Evolutionary conservation across 2,329 filamentous ascomycete species (phyloP), one percentile per base, ranked within the genome.

Genomic region (Apiospora malaysiana): DNA sequence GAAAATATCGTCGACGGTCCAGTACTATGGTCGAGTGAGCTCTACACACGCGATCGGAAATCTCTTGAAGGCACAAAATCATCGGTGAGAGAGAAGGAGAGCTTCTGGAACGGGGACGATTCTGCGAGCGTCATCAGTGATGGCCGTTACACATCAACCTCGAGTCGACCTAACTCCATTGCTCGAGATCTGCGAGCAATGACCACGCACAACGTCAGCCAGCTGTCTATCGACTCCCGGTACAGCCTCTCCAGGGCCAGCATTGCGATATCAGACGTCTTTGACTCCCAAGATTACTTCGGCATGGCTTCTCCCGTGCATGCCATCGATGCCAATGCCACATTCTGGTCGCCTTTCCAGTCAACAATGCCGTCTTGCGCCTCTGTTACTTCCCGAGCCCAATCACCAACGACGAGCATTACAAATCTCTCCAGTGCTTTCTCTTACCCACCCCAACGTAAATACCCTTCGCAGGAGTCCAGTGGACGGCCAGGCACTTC

Each of bases 281-380:
- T 92, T 37, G 92, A 94, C 76, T 89, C 89, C 10, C 89, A 90
- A 74, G 90, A 94, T 79, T 89, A 93, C 81, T 89, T 97, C 81
- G 87, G 93, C 72, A 81, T 88, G 76, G 86, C 88, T 2, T 93
- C 91, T 23, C 91, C 92, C 0, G 86, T 92, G 0, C 84, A 93
- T 59, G 91, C 92, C 0, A 91, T 92, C 71, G 94, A 96, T 76
- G 92, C 93, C 0, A 88, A 88, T 32, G 90, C 90, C 21, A 96
- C 94, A 0, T 97, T 95, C 79, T 98, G 94, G 94, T 97, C 95
- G 2, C 93, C 93, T 0, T 94, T 95, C 75, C 92, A 93, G 72
- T 90, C 90, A 0, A 86, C 89, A 0, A 87, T 91, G 72, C 90
- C 89, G 45, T 90, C 92, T 1, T 88, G 90, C 0, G 79, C 91